Evolutionary conservation across 331 rosid genomes (phyloP).

Genomic region (Quercus lobata): DNA sequence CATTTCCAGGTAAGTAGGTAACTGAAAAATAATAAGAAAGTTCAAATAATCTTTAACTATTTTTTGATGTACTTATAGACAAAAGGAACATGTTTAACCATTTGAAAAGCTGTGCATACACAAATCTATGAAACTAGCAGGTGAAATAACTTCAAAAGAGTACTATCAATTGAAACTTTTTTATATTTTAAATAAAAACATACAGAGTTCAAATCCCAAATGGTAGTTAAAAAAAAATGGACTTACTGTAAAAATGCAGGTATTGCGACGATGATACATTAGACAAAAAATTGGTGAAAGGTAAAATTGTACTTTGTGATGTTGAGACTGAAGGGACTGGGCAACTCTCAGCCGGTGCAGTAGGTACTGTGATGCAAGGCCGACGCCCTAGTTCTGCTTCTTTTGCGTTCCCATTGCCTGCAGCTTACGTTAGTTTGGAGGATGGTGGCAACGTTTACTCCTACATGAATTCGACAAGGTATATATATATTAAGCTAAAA

Average conservation of each 20-base stretch:
- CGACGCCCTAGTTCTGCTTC: not conserved
- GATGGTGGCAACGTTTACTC: constrained; percentile 16
- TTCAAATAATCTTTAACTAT: too few species aligned
- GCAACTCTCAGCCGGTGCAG: constrained; percentile 15
- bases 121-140: too few species aligned
- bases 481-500: not conserved
- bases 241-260: constrained; percentile 20
- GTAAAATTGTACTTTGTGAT: constrained; percentile 53
- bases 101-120: too few species aligned
- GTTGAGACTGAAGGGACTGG: not conserved
- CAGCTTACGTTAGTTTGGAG: constrained; percentile 18
- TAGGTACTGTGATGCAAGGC: constrained; percentile 37
- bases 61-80: not conserved
- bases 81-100: not conserved
- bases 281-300: constrained; percentile 29
- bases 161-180: too few species aligned
- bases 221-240: not conserved
- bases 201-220: too few species aligned
- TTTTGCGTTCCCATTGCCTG: constrained; percentile 28
- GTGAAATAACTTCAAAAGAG: too few species aligned
- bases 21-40: not conserved
- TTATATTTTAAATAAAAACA: too few species aligned
- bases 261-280: not conserved
- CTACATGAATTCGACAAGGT: constrained; percentile 46
- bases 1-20: constrained; percentile 47